A percentile compares a stretch with the other conserved stretches of the same genome.
Evolutionary conservation across 2,329 filamentous ascomycete species (phyloP).

Genomic region (Talaromyces sp.): DNA sequence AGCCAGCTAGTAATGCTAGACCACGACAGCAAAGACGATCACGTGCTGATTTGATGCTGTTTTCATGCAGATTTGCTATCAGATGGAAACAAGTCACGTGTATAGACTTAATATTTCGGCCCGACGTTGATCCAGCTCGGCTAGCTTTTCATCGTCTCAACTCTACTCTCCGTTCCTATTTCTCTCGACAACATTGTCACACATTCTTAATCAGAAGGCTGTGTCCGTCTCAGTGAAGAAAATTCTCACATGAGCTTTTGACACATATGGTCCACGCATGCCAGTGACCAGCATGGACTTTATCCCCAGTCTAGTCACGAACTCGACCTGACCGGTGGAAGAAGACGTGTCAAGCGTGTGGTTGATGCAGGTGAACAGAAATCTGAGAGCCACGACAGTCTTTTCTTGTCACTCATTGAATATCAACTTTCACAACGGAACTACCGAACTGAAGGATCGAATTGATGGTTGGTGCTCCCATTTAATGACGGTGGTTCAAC

Average conservation of each 20-base stretch:
- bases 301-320: slow-evolving; percentile 30
- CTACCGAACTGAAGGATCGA: not conserved
- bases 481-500: slow-evolving; percentile 15
- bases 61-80: slow-evolving; percentile 2
- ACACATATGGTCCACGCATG: slow-evolving; percentile 26
- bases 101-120: not conserved
- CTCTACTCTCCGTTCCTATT: not conserved
- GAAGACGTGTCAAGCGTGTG: slow-evolving; percentile 34
- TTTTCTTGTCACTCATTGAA: slow-evolving; percentile 3
- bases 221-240: slow-evolving; percentile 40
- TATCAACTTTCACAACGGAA: not conserved
- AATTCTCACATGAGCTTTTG: slow-evolving; percentile 35
- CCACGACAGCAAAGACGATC: slow-evolving; percentile 12
- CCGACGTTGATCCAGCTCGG: slow-evolving; percentile 18
- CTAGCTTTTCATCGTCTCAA: slow-evolving; percentile 4
- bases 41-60: slow-evolving; percentile 15
- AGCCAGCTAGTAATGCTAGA: slow-evolving; percentile 7
- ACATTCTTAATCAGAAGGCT: slow-evolving; percentile 14
- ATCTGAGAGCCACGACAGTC: slow-evolving; percentile 40
- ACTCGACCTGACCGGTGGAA: slow-evolving; percentile 32
- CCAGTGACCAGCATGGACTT: slow-evolving; percentile 28
- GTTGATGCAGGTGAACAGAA: slow-evolving; percentile 49
- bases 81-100: slow-evolving; percentile 7
- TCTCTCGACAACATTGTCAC: not conserved
- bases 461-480: not conserved